Conservation (phyloP, 495 filamentous ascomycete species). For the Neurospora sp. region DNA sequence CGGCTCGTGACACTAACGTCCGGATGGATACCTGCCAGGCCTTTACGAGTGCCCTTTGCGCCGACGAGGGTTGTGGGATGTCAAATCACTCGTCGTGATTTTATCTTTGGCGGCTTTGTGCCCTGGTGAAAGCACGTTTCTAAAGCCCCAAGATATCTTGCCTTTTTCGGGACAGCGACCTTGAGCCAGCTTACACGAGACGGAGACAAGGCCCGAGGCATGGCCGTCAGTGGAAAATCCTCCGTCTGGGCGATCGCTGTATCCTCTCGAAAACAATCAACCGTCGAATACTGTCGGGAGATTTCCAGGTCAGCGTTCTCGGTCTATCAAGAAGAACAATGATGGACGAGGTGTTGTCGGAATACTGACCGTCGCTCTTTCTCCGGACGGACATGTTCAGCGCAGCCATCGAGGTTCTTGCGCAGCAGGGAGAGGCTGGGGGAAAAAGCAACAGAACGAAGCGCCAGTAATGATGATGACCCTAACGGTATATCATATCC, state of each 20-base stretch:
- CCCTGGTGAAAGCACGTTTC: neutral
- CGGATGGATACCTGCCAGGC: neutral
- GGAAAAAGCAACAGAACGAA: neutral
- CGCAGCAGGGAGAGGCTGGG: neutral
- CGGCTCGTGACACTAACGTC: neutral
- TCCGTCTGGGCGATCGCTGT: neutral
- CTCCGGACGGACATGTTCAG: neutral
- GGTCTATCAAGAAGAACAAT: rapidly evolving
- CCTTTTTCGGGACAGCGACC: neutral
- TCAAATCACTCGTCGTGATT: neutral
- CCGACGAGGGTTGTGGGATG: neutral
- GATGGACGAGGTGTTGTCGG: neutral
- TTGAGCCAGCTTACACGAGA: neutral
- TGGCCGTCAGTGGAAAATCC: neutral
- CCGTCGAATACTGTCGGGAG: neutral
- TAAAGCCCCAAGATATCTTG: neutral
- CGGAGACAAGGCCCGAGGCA: neutral
- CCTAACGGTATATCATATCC: neutral
- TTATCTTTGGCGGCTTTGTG: neutral
- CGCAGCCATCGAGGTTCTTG: neutral
- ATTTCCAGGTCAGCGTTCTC: neutral
- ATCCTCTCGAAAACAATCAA: neutral
- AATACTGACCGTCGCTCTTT: neutral
- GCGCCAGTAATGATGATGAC: too few relatives aligned
- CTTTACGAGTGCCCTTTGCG: neutral